A percentile compares a stretch with the other conserved stretches of the same genome.
Conservation (phyloP, 495 filamentous ascomycete genomes). For the Daldinia caldariorum region DNA sequence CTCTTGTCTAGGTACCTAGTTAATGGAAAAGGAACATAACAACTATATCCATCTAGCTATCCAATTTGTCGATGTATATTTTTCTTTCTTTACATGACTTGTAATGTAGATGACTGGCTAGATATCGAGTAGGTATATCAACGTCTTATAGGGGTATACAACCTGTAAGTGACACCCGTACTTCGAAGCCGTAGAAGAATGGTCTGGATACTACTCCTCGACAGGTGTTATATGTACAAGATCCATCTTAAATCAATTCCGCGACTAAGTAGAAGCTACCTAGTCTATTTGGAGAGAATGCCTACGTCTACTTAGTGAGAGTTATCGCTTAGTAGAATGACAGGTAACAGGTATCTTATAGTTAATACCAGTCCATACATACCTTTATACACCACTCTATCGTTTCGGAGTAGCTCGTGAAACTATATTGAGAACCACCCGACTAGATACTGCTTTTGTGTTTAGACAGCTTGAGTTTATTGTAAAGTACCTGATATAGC, state of each 20-base stretch:
- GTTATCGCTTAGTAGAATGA: too few species aligned
- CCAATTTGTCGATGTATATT: too few species aligned
- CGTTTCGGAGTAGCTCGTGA: too few species aligned
- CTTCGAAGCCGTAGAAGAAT: background rate
- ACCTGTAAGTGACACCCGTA: background rate
- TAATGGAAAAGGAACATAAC: background rate
- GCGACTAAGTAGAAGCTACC: background rate
- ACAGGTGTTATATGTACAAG: too few species aligned
- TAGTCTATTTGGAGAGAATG: background rate
- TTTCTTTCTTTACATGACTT: too few species aligned
- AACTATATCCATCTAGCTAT: background rate
- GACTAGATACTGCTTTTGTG: too few species aligned
- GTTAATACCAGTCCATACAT: too few species aligned
- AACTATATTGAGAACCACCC: too few species aligned
- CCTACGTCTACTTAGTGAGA: too few species aligned
- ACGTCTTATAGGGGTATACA: background rate
- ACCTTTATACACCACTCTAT: background rate
- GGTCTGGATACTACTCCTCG: background rate
- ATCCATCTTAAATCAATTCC: too few species aligned
- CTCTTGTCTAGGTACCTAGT: constrained; percentile 9
- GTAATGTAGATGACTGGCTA: background rate
- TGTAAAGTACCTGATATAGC: background rate
- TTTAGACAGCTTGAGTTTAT: background rate
- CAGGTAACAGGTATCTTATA: too few species aligned
- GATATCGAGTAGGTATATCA: background rate